A percentile compares a stretch with the other conserved stretches of the same genome.
Evolutionary conservation across 306 rosid genomes (phyloP).

Genomic region (Cicer bijugum): DNA sequence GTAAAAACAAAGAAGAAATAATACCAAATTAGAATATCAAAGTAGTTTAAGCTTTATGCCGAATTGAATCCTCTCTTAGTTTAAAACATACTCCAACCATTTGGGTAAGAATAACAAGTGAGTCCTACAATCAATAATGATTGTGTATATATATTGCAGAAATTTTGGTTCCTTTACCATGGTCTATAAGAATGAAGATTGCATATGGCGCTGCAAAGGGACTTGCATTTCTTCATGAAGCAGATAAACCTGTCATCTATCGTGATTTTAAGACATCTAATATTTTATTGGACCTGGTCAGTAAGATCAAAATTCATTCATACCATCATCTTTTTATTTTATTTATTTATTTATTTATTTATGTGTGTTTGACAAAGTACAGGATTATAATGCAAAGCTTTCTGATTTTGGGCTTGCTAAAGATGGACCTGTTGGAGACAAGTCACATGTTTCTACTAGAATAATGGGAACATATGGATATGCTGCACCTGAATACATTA

Average conservation of each 20-base stretch:
- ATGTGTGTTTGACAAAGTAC: slow-evolving; percentile 35
- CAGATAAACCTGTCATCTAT: slow-evolving; percentile 94
- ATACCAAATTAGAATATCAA: background rate
- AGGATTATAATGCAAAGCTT: slow-evolving; percentile 96
- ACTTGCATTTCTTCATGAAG: slow-evolving; percentile 98
- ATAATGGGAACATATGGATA: slow-evolving; percentile 98
- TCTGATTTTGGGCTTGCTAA: slow-evolving; percentile 98
- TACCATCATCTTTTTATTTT: too few species aligned
- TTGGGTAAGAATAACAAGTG: background rate
- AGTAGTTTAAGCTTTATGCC: background rate
- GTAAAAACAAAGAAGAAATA: too few species aligned
- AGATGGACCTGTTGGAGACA: slow-evolving; percentile 96
- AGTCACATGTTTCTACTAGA: slow-evolving; percentile 94
- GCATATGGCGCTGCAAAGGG: slow-evolving; percentile 96
- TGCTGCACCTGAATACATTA: slow-evolving; percentile 96
- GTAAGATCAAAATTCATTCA: background rate
- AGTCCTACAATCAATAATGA: background rate
- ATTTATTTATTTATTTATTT: background rate
- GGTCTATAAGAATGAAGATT: slow-evolving; percentile 97
- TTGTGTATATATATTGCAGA: slow-evolving; percentile 48
- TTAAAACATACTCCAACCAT: background rate
- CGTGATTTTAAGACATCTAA: slow-evolving; percentile 97
- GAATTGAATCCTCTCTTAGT: background rate
- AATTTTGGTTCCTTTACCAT: slow-evolving; percentile 91
- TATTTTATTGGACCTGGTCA: slow-evolving; percentile 82